Conservation (phyloP, 2,329 filamentous ascomycete genomes). For the Nectriaceae sp. region DNA sequence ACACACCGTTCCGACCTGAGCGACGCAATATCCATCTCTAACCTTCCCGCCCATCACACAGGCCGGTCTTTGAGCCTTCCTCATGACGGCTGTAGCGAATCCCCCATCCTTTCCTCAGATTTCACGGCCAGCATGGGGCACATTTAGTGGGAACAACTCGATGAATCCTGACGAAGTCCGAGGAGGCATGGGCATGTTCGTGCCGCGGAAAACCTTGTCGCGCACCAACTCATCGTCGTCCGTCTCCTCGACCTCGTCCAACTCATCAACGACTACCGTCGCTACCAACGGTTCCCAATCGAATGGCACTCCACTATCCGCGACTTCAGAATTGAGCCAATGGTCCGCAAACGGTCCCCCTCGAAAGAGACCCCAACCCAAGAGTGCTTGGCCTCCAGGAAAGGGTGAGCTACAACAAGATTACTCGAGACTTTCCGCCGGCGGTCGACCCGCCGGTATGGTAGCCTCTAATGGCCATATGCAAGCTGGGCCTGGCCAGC, state of each 20-base stretch:
- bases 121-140: constrained; percentile 65
- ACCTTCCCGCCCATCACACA: constrained; percentile 22
- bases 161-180: constrained; percentile 84
- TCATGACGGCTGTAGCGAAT: constrained; percentile 70
- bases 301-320: constrained; percentile 58
- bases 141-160: constrained; percentile 61
- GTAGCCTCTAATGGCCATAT: constrained; percentile 33
- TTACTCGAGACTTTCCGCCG: constrained; percentile 46
- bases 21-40: constrained; percentile 17
- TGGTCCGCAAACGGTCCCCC: constrained; percentile 50
- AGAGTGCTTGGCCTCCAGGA: constrained; percentile 50
- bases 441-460: constrained; percentile 47
- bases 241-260: constrained; percentile 77
- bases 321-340: constrained; percentile 50
- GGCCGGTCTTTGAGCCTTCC: constrained; percentile 33
- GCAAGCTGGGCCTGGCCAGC: constrained; percentile 34
- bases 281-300: constrained; percentile 61
- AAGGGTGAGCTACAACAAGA: constrained; percentile 52
- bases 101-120: constrained; percentile 64
- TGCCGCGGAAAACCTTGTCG: constrained; percentile 83
- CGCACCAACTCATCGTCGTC: constrained; percentile 92
- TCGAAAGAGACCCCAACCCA: constrained; percentile 54
- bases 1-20: constrained; percentile 20
- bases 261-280: constrained; percentile 64
- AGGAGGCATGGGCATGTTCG: constrained; percentile 68